phyloP scores from a whole-genome alignment of 768 basidiomycete species.

The Tylopilus subfusipes region DNA sequence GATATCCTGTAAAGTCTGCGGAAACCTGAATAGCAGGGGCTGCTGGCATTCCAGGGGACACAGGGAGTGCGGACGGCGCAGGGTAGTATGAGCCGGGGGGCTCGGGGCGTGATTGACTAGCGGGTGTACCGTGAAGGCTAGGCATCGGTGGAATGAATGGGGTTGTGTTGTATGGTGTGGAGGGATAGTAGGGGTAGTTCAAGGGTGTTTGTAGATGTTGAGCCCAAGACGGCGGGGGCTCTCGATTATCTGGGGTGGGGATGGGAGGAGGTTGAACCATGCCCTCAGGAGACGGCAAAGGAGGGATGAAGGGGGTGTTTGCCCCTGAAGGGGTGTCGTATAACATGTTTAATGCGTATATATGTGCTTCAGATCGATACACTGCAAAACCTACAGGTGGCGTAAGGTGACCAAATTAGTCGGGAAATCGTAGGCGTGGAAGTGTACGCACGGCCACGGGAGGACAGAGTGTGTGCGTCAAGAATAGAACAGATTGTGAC shows the following conservation, averaged over 20 bases:
- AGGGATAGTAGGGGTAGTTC: constrained; percentile 39
- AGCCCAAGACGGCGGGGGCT: constrained; percentile 35
- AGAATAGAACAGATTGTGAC: constrained; percentile 10
- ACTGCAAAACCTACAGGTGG: constrained; percentile 22
- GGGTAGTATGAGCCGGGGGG: constrained; percentile 33
- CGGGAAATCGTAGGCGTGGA: background rate
- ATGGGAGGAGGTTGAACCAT: constrained; percentile 35
- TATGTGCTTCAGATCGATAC: constrained; percentile 18
- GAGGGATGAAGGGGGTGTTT: constrained; percentile 39
- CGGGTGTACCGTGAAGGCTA: constrained; percentile 25
- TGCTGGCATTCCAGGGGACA: constrained; percentile 14
- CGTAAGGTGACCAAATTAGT: constrained; percentile 8
- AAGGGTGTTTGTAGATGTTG: constrained; percentile 32
- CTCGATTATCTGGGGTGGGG: constrained; percentile 28
- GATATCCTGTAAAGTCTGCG: constrained; percentile 34
- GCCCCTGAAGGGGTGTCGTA: constrained; percentile 30
- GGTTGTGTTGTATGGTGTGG: constrained; percentile 36
- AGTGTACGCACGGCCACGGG: constrained; percentile 19
- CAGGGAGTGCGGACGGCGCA: constrained; percentile 29
- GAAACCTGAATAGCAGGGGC: constrained; percentile 16
- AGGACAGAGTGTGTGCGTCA: background rate
- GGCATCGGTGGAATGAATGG: constrained; percentile 39
- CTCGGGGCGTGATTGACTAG: constrained; percentile 20
- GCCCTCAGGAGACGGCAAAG: constrained; percentile 35
- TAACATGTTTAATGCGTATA: constrained; percentile 21